Base-by-base conservation (phyloP, 2,329 filamentous ascomycete species). In the Waltergamsia citrina region DNA sequence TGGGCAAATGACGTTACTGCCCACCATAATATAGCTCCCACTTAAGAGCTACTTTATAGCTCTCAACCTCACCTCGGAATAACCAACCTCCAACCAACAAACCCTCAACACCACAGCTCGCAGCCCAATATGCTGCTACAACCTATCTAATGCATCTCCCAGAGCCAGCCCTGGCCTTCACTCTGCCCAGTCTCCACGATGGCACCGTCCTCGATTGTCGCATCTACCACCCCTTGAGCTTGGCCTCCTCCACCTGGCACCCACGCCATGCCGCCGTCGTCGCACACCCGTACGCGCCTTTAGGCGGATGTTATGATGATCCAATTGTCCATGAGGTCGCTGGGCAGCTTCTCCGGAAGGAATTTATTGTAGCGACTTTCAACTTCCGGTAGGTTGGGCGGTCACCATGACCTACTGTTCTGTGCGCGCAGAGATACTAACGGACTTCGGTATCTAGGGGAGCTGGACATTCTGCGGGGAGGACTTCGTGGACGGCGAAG, bases 251-350 rank as follows among this genome's bases (percentile, higher is more conserved):
- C 52, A 20, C 53, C 33, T 74, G 69, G 69, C 50, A 44, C 27
- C 60, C 36, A 7, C 17, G 59, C 32, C 60, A 75, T 42, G 67
- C 65, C 12, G 72, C 70, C 29, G 65, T 94, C 4, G 62, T 96
- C 25, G 88, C 88, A 10, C 92, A 96, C 55, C 90, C 92, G 0
- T 96, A 96, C 52, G 86, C 85, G 22, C 80, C 85, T 0, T 63
- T 96, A 33, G 92, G 92, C 5, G 92, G 90, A 5, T 78, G 67
- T 54, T 92, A 78, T 51, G 85, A 96, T 52, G 88, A 96, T 51
- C 71, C 74, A 1, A 69, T 94, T 1, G 81, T 96, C 2, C 67
- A 74, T n/a, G 63, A 75, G 7, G 59, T 83, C 3, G 75, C 73
- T 1, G 62, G 64, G 3, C 70, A 80, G 38, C 63, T 94, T 29